Base-by-base conservation (phyloP, 176 grass and related monocot genomes). In the Neostapfia colusana region DNA sequence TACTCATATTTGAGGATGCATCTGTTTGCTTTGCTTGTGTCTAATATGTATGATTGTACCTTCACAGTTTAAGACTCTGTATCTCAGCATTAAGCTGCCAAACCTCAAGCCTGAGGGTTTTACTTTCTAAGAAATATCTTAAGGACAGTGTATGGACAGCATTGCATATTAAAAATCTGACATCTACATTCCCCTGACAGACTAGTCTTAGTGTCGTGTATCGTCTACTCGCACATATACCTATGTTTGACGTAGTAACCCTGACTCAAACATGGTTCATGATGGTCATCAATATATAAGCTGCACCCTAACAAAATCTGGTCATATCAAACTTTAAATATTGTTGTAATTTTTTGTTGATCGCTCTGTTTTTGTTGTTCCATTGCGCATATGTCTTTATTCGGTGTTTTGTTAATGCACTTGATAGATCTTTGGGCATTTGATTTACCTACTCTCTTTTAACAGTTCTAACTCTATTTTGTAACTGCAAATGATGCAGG, bases 401-500 rank as follows among this genome's bases (percentile, higher is more conserved):
- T 77, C 3, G 6, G 10, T 26, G 4, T 58, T 58, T 58, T 78
- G 50, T 82, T 78, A 43, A 43, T 50, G 24, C 24, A n/a, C 50
- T 73, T 66, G 7, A 58, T 55, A 79, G 25, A 73, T 72, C 12
- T 55, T 54, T 54, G n/a, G 55, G 39, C 28, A 75, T 79, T 61
- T 14, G 71, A 55, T 79, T 31, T 45, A 79, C 36, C 7, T 4
- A 10, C 7, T 77, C 26, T 53, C 13, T 49, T 16, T 79, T 51
- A 57, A 18, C 42, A 67, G 6, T 46, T 88, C 16, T 31, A 56
- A 64, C 43, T 31, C 31, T 75, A 68, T 43, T 57, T 26, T 26
- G 13, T 10, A 43, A 66, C 20, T 39, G 59, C 72, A 54, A 51
- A 80, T 49, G 53, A 31, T 82, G 80, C 84, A 99, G 95, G 89